phyloP scores from a whole-genome alignment of 805 yeast species.

The Candida krabiensis region DNA sequence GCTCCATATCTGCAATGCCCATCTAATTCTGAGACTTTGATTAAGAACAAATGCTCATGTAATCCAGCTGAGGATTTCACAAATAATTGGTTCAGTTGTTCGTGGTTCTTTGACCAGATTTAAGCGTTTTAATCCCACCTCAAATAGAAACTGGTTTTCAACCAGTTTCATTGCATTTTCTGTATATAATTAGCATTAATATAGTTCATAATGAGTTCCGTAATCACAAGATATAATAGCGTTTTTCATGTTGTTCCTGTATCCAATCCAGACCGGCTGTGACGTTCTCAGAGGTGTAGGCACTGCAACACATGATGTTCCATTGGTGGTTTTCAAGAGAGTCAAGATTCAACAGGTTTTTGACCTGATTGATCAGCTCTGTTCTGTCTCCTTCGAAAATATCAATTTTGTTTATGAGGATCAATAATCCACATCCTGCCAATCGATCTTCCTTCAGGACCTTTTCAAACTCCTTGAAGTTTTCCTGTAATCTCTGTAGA shows the following conservation, averaged over 20 bases:
- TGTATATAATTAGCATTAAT: not conserved
- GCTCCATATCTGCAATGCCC: slow-evolving; percentile 83
- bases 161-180: no score
- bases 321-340: slow-evolving; percentile 39
- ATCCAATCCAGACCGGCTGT: slow-evolving; percentile 44
- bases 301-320: slow-evolving; percentile 47
- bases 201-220: no score
- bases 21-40: slow-evolving; percentile 51
- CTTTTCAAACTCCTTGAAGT: slow-evolving; percentile 60
- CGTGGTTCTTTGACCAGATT: slow-evolving; percentile 27
- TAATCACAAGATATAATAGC: slow-evolving; percentile 37
- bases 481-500: slow-evolving; percentile 62
- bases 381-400: slow-evolving; percentile 34
- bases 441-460: slow-evolving; percentile 67
- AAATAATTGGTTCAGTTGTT: slow-evolving; percentile 44
- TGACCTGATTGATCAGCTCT: slow-evolving; percentile 17
- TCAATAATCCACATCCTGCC: slow-evolving; percentile 64
- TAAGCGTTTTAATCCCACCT: not conserved
- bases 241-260: slow-evolving; percentile 36
- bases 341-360: slow-evolving; percentile 31
- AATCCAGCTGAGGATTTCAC: slow-evolving; percentile 69
- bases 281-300: slow-evolving; percentile 44
- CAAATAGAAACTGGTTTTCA: no score
- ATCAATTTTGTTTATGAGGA: slow-evolving; percentile 78
- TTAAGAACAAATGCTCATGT: slow-evolving; percentile 66